A percentile compares a stretch with the other conserved stretches of the same genome.
phyloP scores from a whole-genome alignment of 352 stramenopile species.

The Phytophthora rubi region DNA sequence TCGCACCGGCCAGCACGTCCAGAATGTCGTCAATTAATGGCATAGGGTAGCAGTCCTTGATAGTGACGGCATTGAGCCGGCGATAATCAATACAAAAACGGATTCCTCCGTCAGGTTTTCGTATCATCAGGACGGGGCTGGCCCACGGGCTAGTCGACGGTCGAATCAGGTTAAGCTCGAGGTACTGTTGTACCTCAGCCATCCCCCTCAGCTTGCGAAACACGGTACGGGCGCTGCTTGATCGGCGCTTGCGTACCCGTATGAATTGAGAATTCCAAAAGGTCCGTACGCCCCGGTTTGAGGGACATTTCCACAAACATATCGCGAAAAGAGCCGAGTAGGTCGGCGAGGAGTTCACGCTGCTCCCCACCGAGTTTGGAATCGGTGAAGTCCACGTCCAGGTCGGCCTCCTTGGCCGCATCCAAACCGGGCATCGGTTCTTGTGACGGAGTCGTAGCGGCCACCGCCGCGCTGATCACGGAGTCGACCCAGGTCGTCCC shows the following conservation, averaged over 20 bases:
- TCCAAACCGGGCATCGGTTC: too few relatives aligned
- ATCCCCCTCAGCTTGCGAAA: slow-evolving; percentile 9
- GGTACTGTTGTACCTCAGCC: slow-evolving; percentile 11
- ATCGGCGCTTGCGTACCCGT: slow-evolving; percentile 2
- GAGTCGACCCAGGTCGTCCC: too few relatives aligned
- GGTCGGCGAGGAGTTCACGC: neutral
- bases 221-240: slow-evolving; percentile 13
- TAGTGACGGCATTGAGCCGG: slow-evolving; percentile 4
- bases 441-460: too few relatives aligned
- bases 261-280: slow-evolving; percentile 15
- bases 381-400: neutral
- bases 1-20: neutral
- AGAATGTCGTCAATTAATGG: slow-evolving; percentile 23
- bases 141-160: slow-evolving; percentile 1
- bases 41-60: slow-evolving; percentile 16
- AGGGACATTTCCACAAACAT: neutral
- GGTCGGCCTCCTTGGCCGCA: too few relatives aligned
- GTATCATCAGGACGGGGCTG: slow-evolving; percentile 1
- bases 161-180: neutral
- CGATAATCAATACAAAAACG: slow-evolving; percentile 18
- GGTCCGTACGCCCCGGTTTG: slow-evolving; percentile 4
- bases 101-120: slow-evolving; percentile 2
- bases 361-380: neutral
- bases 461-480: too few relatives aligned
- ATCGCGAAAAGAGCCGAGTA: neutral